A percentile compares a stretch with the other conserved stretches of the same genome.
phyloP scores from a whole-genome alignment of 1,284 basidiomycete species.

The Tranzscheliella williamsii region DNA sequence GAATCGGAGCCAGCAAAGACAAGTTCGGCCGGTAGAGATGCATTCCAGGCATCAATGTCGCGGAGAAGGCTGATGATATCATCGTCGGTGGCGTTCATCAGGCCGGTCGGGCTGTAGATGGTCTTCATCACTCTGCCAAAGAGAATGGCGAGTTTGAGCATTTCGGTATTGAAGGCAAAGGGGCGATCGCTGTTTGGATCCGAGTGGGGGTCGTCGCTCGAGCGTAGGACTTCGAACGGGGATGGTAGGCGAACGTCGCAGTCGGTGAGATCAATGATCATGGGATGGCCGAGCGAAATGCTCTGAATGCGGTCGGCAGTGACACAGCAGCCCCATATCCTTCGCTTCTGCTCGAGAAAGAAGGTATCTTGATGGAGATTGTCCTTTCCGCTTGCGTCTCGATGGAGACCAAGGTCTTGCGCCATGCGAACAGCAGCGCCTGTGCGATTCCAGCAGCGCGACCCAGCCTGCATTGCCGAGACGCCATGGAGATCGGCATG shows the following conservation, averaged over 20 bases:
- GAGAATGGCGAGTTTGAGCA: constrained; percentile 57
- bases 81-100: constrained; percentile 56
- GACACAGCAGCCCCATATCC: constrained; percentile 56
- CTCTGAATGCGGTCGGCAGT: constrained; percentile 50
- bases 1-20: constrained; percentile 41
- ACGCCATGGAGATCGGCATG: constrained; percentile 65
- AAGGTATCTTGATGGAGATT: constrained; percentile 47
- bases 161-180: constrained; percentile 56
- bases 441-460: constrained; percentile 59
- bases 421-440: constrained; percentile 56
- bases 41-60: constrained; percentile 54
- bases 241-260: constrained; percentile 56
- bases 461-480: constrained; percentile 58
- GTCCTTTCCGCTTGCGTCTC: constrained; percentile 51
- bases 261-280: constrained; percentile 55
- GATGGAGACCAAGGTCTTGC: constrained; percentile 53
- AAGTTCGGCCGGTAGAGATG: constrained; percentile 40
- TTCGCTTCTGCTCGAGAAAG: constrained; percentile 52
- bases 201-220: constrained; percentile 35
- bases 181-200: constrained; percentile 39
- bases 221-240: constrained; percentile 51
- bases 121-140: constrained; percentile 58
- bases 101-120: constrained; percentile 56
- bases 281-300: constrained; percentile 50
- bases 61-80: constrained; percentile 50